Evolutionary conservation across 306 rosid species (phyloP).

Genomic region (Cucumis melo): DNA sequence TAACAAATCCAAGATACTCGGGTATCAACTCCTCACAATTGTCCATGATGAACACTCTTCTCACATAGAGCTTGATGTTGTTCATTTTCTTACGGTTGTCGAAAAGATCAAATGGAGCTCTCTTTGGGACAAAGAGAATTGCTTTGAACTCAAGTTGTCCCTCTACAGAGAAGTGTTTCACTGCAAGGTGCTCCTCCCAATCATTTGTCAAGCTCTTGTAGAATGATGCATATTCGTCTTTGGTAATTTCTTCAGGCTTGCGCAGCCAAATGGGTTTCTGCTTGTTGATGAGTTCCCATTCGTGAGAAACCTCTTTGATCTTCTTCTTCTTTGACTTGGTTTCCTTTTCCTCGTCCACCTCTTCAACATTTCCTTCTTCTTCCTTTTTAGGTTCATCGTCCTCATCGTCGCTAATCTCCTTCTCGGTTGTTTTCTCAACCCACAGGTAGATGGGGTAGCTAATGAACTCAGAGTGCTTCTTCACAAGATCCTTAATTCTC

Average conservation of each 20-base stretch:
- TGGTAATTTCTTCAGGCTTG: constrained; percentile 59
- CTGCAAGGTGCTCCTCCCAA: constrained; percentile 66
- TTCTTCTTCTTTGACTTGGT: constrained; percentile 44
- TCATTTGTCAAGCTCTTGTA: constrained; percentile 66
- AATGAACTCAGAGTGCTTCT: constrained; percentile 61
- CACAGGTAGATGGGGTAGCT: constrained; percentile 56
- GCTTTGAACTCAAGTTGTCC: constrained; percentile 74
- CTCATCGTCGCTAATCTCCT: constrained; percentile 60
- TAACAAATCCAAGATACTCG: constrained; percentile 55
- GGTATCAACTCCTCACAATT: constrained; percentile 64
- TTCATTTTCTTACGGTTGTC: constrained; percentile 64
- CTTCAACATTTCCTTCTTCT: constrained; percentile 49
- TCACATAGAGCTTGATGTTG: constrained; percentile 58
- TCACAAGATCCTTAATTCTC: constrained; percentile 59
- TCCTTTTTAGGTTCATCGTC: constrained; percentile 58
- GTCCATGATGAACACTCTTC: constrained; percentile 71
- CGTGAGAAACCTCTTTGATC: constrained; percentile 54
- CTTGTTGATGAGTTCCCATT: constrained; percentile 63
- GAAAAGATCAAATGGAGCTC: constrained; percentile 63
- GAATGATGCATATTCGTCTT: constrained; percentile 57
- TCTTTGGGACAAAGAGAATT: constrained; percentile 44
- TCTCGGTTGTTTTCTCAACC: constrained; percentile 60
- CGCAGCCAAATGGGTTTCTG: constrained; percentile 72
- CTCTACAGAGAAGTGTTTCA: constrained; percentile 59
- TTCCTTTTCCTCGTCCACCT: constrained; percentile 43